Conservation (phyloP, 2,329 filamentous ascomycete species). For the Neofusicoccum cordaticola region DNA sequence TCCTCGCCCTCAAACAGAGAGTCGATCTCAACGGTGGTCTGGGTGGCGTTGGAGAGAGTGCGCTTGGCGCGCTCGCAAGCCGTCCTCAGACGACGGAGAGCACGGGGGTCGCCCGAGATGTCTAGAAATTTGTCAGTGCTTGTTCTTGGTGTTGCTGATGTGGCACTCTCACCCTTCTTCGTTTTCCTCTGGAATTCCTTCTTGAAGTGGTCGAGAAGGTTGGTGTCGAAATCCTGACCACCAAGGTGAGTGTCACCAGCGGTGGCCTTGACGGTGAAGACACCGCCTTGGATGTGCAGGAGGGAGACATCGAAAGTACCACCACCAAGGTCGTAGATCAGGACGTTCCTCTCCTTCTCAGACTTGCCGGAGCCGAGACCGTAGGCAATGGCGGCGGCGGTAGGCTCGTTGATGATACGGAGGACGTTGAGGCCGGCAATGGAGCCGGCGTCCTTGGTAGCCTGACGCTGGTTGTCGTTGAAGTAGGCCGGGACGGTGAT, state of each 20-base stretch:
- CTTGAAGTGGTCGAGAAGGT: conserved; percentile 93
- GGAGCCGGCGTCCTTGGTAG: conserved; percentile 98
- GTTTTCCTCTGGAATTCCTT: conserved; percentile 86
- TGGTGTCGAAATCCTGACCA: conserved; percentile 95
- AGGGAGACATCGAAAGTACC: conserved; percentile 99
- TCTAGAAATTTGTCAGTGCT: neutral
- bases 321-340: conserved; percentile 99
- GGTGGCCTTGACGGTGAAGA: conserved; percentile 98
- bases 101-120: conserved; percentile 79
- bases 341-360: conserved; percentile 96
- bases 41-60: conserved; percentile 93
- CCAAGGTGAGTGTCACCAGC: conserved; percentile 96
- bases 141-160: neutral
- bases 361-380: conserved; percentile 94
- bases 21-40: conserved; percentile 98
- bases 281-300: conserved; percentile 97
- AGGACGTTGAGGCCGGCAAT: conserved; percentile 97
- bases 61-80: conserved; percentile 99
- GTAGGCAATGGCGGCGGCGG: conserved; percentile 96
- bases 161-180: conserved; percentile 51
- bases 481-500: conserved; percentile 99
- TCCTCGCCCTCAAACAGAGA: conserved; percentile 97
- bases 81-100: conserved; percentile 91
- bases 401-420: conserved; percentile 99
- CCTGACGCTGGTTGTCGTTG: conserved; percentile 99